phyloP scores from a whole-genome alignment of 108 stramenopile species.

The Skeletonema grethae region DNA sequence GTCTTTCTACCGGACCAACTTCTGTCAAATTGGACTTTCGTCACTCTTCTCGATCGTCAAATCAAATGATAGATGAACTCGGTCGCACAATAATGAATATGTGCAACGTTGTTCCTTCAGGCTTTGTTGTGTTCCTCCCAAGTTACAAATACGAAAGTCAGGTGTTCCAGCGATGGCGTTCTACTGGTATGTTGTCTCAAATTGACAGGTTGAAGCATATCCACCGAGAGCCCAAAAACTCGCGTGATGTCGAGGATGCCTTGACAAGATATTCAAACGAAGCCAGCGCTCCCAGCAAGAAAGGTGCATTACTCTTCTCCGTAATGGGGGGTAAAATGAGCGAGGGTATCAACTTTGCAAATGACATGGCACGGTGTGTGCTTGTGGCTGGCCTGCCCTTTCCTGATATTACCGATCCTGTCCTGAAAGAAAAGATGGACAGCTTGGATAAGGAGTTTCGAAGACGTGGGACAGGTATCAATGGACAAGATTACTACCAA shows the following conservation, averaged over 20 bases:
- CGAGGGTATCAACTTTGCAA: conserved; percentile 98
- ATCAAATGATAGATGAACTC: conserved; percentile 79
- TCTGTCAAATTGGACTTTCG: conserved; percentile 80
- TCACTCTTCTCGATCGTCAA: conserved; percentile 57
- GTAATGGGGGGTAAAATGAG: conserved; percentile 98
- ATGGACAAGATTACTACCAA: conserved; percentile 84
- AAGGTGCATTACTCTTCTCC: conserved; percentile 89
- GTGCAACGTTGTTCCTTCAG: conserved; percentile 72
- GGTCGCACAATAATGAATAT: conserved; percentile 76
- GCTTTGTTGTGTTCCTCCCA: conserved; percentile 94
- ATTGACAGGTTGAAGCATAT: conserved; percentile 61
- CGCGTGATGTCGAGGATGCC: conserved; percentile 78
- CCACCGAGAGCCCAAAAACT: conserved; percentile 83
- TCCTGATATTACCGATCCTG: conserved; percentile 94
- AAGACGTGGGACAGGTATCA: conserved; percentile 41
- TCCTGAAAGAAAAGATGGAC: conserved; percentile 92
- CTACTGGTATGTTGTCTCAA: conserved; percentile 56
- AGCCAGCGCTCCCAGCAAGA: conserved; percentile 34
- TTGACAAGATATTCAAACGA: conserved; percentile 65
- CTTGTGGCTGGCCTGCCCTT: conserved; percentile 98
- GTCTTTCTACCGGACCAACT: conserved; percentile 65
- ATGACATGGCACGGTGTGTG: conserved; percentile 95
- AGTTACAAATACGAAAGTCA: conserved; percentile 91
- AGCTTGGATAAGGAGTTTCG: conserved; percentile 43
- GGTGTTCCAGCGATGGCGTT: conserved; percentile 80